Conservation (phyloP, 2,329 filamentous ascomycete genomes). For the Paecilomyces niveus region DNA sequence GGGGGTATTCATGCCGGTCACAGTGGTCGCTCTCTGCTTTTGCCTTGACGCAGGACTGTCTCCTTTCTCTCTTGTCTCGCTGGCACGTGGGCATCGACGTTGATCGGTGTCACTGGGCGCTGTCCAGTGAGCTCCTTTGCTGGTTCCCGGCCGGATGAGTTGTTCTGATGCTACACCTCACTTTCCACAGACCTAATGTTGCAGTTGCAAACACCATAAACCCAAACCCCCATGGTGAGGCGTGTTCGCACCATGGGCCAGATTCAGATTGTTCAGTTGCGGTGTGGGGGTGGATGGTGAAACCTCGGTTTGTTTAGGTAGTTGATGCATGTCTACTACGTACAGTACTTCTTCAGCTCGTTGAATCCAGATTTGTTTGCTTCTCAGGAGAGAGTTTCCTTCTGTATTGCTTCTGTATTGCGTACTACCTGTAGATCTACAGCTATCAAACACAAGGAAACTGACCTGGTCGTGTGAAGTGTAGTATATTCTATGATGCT, state of each 20-base stretch:
- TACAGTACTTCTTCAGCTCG: not conserved
- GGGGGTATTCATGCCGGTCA: not conserved
- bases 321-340: not conserved
- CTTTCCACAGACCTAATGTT: not conserved
- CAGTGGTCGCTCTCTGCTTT: conserved; percentile 1
- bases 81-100: not conserved
- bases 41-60: not conserved
- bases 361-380: not conserved
- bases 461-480: not conserved
- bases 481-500: not conserved
- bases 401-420: not conserved
- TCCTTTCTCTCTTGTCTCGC: not conserved
- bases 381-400: not conserved
- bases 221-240: not conserved
- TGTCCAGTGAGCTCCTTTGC: not conserved
- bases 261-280: not conserved
- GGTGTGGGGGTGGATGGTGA: not conserved
- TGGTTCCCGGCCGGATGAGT: not conserved
- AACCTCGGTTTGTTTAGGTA: not conserved
- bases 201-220: not conserved
- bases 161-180: not conserved
- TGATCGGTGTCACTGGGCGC: not conserved
- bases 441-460: no score
- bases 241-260: not conserved
- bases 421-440: not conserved